Conservation (phyloP, 2,329 filamentous ascomycete species). For the Claviceps capensis region DNA sequence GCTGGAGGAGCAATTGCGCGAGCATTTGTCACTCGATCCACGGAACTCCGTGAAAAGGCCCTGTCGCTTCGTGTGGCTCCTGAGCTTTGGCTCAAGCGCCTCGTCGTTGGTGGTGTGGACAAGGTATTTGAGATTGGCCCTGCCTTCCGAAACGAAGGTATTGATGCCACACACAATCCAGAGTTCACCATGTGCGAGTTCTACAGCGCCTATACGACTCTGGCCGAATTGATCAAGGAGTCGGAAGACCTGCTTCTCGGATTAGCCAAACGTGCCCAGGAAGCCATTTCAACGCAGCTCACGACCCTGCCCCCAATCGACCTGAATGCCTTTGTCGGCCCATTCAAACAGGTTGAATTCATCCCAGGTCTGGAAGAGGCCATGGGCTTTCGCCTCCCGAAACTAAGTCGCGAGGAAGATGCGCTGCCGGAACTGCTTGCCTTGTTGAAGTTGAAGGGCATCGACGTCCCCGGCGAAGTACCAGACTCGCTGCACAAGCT, state of each 20-base stretch:
- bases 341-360: slow-evolving; percentile 64
- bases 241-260: slow-evolving; percentile 59
- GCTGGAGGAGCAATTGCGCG: slow-evolving; percentile 81
- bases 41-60: slow-evolving; percentile 57
- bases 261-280: slow-evolving; percentile 38
- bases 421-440: slow-evolving; percentile 45
- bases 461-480: slow-evolving; percentile 52
- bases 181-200: slow-evolving; percentile 98
- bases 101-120: slow-evolving; percentile 80
- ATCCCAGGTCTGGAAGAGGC: slow-evolving; percentile 62
- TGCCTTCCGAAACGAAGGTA: slow-evolving; percentile 83
- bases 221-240: slow-evolving; percentile 58
- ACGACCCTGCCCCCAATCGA: slow-evolving; percentile 34
- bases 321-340: slow-evolving; percentile 32
- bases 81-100: slow-evolving; percentile 85
- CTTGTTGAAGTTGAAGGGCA: slow-evolving; percentile 40
- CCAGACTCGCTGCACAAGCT: slow-evolving; percentile 47
- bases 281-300: slow-evolving; percentile 30
- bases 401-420: slow-evolving; percentile 36
- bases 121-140: slow-evolving; percentile 87
- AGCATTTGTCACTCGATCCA: slow-evolving; percentile 70
- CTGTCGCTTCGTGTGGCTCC: slow-evolving; percentile 80
- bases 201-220: slow-evolving; percentile 72
- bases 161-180: slow-evolving; percentile 87
- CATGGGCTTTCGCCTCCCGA: slow-evolving; percentile 52